Conservation (phyloP, 2,329 filamentous ascomycete genomes). For the Dryadomyces quercivorus region DNA sequence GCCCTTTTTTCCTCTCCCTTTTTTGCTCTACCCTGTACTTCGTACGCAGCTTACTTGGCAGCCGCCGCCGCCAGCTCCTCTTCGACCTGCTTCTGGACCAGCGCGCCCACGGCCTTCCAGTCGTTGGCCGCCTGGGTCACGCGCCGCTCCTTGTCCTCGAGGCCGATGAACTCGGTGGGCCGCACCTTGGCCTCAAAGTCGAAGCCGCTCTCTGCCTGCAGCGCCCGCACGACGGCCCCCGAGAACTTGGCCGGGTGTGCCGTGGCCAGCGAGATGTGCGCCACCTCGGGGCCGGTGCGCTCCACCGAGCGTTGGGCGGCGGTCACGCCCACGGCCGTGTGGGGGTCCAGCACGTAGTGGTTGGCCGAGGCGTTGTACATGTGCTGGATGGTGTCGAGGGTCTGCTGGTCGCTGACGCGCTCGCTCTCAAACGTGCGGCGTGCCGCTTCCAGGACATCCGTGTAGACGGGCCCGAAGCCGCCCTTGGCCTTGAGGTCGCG, state of each 20-base stretch:
- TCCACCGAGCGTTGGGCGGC: slow-evolving; percentile 60
- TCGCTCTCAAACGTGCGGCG: slow-evolving; percentile 72
- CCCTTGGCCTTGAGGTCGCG: slow-evolving; percentile 67
- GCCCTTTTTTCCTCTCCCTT: background rate
- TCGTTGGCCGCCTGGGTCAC: slow-evolving; percentile 57
- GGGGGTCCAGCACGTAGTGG: slow-evolving; percentile 77
- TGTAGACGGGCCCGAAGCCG: slow-evolving; percentile 67
- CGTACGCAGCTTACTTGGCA: background rate
- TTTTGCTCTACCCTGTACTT: background rate
- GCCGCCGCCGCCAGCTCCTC: slow-evolving; percentile 33
- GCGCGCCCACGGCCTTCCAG: slow-evolving; percentile 62
- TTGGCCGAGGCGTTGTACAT: slow-evolving; percentile 30
- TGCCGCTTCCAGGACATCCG: slow-evolving; percentile 58
- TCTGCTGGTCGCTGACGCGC: slow-evolving; percentile 53
- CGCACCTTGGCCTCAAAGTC: slow-evolving; percentile 63
- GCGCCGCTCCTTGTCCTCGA: slow-evolving; percentile 64
- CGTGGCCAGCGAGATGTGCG: slow-evolving; percentile 80
- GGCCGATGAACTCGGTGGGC: slow-evolving; percentile 67
- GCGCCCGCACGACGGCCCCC: slow-evolving; percentile 67
- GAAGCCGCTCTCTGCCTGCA: slow-evolving; percentile 60
- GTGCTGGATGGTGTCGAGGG: slow-evolving; percentile 50
- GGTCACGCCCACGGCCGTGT: slow-evolving; percentile 76
- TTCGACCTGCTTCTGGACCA: slow-evolving; percentile 64
- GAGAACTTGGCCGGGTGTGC: slow-evolving; percentile 95
- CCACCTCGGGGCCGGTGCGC: slow-evolving; percentile 36